phyloP scores from a whole-genome alignment of 768 basidiomycete genomes.

The Dendrothele bispora region DNA sequence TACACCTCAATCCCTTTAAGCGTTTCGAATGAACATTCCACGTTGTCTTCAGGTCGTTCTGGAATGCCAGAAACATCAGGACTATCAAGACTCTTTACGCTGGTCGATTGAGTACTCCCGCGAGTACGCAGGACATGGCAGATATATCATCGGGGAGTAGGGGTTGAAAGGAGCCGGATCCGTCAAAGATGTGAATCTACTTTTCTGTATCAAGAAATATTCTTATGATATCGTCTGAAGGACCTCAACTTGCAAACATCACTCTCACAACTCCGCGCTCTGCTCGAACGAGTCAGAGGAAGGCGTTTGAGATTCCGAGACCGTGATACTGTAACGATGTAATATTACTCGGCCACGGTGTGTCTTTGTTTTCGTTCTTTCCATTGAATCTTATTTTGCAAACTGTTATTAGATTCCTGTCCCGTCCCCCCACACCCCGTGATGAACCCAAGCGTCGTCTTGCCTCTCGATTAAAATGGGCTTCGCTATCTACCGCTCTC shows the following conservation, averaged over 20 bases:
- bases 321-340: no score
- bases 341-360: no score
- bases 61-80: constrained; percentile 89
- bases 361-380: no score
- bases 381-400: no score
- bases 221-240: constrained; percentile 24
- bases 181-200: constrained; percentile 25
- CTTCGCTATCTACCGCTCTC: no score
- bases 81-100: constrained; percentile 77
- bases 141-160: constrained; percentile 19
- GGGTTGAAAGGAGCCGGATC: constrained; percentile 11
- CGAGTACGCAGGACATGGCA: constrained; percentile 58
- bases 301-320: no score
- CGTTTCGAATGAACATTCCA: background rate
- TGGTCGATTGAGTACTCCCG: constrained; percentile 69
- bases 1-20: background rate
- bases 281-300: constrained; percentile 92
- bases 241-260: constrained; percentile 59
- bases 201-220: background rate
- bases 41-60: constrained; percentile 74
- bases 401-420: no score
- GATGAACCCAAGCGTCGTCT: no score
- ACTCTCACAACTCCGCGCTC: constrained; percentile 64
- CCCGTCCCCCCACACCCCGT: no score
- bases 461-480: no score